These are phyloP conservation scores for Aspergillus costaricaensis DNA, from an alignment of 2,329 filamentous ascomycete genomes.

Conservation along the genomic window DNA sequence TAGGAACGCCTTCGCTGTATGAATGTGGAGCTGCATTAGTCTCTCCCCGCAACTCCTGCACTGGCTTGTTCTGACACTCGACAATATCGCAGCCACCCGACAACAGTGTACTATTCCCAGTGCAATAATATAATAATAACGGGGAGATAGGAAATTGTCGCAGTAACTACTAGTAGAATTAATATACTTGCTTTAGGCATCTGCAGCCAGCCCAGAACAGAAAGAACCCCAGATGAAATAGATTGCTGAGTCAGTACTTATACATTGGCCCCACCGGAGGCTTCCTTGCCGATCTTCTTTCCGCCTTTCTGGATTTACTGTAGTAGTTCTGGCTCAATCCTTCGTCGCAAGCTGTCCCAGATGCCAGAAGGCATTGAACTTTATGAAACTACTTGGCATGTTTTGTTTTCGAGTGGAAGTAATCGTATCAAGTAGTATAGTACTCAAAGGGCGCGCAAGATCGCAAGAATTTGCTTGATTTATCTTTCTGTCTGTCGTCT, in stretches of 20 bases:
- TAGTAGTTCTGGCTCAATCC: neutral
- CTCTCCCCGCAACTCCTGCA: neutral
- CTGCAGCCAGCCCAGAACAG: too few species aligned
- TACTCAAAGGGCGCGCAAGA: too few species aligned
- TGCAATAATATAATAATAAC: too few species aligned
- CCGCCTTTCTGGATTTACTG: neutral
- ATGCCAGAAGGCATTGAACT: too few species aligned
- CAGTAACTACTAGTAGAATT: too few species aligned
- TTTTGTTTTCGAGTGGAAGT: too few species aligned
- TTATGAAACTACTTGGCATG: too few species aligned
- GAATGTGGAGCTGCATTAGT: constrained; percentile 1
- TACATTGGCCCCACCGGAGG: neutral
- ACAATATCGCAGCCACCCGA: neutral
- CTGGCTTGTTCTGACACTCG: neutral
- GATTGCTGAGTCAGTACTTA: neutral
- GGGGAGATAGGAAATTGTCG: too few species aligned
- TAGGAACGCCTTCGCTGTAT: neutral
- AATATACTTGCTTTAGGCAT: too few species aligned
- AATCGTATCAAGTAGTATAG: too few species aligned
- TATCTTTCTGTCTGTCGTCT: neutral
- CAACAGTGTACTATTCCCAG: too few species aligned
- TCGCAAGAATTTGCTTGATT: too few species aligned
- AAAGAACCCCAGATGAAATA: neutral
- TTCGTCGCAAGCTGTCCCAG: neutral
- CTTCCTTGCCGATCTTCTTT: neutral